Percentiles rank a stretch among this genome's conserved stretches.
These are phyloP conservation scores for Gynandropsis gynandra DNA, from an alignment of 345 rosid genomes.

Conservation along the genomic window DNA sequence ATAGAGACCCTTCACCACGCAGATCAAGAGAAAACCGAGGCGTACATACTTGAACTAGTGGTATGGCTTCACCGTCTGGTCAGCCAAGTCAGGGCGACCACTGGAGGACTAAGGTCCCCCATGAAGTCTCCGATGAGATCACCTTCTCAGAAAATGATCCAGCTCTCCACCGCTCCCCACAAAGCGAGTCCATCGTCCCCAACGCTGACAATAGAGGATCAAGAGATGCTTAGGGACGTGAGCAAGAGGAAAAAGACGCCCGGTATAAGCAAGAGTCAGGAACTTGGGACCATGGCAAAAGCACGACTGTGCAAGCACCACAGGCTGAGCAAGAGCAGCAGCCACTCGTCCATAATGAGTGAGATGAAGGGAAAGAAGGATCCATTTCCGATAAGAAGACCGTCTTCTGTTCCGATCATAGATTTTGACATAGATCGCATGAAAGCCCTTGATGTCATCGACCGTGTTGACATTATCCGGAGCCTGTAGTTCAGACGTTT, in stretches of 20 bases:
- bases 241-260: slow-evolving; percentile 75
- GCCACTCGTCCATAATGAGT: slow-evolving; percentile 63
- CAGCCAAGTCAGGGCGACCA: slow-evolving; percentile 61
- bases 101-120: slow-evolving; percentile 68
- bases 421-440: slow-evolving; percentile 70
- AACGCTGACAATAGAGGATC: slow-evolving; percentile 71
- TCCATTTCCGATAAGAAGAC: slow-evolving; percentile 60
- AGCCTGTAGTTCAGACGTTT: slow-evolving; percentile 39
- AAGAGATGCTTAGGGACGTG: slow-evolving; percentile 89
- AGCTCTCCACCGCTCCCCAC: slow-evolving; percentile 32
- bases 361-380: slow-evolving; percentile 47
- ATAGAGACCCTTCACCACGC: slow-evolving; percentile 97
- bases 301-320: slow-evolving; percentile 59
- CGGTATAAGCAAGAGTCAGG: slow-evolving; percentile 97
- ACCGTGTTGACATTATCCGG: slow-evolving; percentile 76
- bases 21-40: slow-evolving; percentile 80
- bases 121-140: slow-evolving; percentile 80
- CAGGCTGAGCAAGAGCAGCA: slow-evolving; percentile 85
- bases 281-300: slow-evolving; percentile 61
- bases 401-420: slow-evolving; percentile 58
- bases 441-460: slow-evolving; percentile 85
- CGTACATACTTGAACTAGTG: slow-evolving; percentile 68
- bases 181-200: slow-evolving; percentile 39
- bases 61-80: slow-evolving; percentile 92
- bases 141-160: slow-evolving; percentile 55